Evolutionary conservation across 305 asterid genomes (phyloP).

Genomic region (Fraxinus baroniana): DNA sequence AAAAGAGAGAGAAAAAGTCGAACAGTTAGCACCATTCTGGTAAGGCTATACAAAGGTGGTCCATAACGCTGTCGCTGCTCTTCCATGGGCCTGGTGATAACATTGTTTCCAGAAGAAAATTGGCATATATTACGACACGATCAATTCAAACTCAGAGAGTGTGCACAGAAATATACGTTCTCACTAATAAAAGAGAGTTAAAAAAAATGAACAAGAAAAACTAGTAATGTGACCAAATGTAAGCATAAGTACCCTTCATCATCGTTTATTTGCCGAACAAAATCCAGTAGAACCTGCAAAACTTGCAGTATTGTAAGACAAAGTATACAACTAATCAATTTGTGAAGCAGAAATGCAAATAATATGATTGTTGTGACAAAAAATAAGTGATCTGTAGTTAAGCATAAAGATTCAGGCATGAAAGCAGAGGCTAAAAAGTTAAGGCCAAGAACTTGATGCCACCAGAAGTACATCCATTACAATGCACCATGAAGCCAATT

Average conservation of each 20-base stretch:
- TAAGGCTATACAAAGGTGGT: constrained; percentile 89
- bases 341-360: constrained; percentile 4
- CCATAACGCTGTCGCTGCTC: constrained; percentile 98
- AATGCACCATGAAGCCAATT: constrained; percentile 19
- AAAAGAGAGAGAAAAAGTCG: constrained; percentile 62
- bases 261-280: constrained; percentile 85
- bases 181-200: constrained; percentile 6
- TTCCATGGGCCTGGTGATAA: constrained; percentile 89
- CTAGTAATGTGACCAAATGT: constrained; percentile 15
- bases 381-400: background rate
- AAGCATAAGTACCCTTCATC: constrained; percentile 78
- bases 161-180: constrained; percentile 23
- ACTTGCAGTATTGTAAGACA: constrained; percentile 24
- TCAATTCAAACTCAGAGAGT: constrained; percentile 24
- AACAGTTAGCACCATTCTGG: constrained; percentile 71
- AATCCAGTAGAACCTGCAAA: constrained; percentile 93
- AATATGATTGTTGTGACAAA: background rate
- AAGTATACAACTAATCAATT: constrained; percentile 10
- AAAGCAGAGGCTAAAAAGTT: constrained; percentile 4
- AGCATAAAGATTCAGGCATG: background rate
- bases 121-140: constrained; percentile 24
- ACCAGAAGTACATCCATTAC: background rate
- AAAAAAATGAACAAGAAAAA: background rate
- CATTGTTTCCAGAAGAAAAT: constrained; percentile 36
- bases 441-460: constrained; percentile 12